phyloP scores from a whole-genome alignment of 2,329 filamentous ascomycete species.

The Scedosporium dehoogii region DNA sequence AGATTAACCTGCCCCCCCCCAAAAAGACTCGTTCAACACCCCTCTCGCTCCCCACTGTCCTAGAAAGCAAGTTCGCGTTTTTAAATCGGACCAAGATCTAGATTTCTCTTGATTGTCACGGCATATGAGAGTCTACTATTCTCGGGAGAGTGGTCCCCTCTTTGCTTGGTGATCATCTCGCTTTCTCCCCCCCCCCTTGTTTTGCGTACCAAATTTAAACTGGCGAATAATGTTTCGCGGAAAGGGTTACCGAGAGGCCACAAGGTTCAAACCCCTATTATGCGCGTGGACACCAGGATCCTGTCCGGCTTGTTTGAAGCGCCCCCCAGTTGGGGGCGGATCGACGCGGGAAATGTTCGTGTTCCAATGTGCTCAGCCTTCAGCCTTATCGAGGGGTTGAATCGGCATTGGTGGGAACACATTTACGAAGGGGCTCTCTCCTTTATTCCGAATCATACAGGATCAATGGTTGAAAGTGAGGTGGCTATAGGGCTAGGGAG shows the following conservation, averaged over 20 bases:
- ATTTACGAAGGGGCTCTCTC: background rate
- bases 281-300: background rate
- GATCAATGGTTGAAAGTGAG: no score
- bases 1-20: background rate
- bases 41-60: background rate
- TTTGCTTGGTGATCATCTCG: background rate
- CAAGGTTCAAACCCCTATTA: background rate
- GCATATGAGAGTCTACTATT: background rate
- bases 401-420: no score
- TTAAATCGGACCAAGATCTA: background rate
- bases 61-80: background rate
- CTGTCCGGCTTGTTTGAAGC: no score
- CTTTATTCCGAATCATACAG: background rate
- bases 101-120: background rate
- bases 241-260: background rate
- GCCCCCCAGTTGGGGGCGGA: no score
- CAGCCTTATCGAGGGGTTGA: background rate
- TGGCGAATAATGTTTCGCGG: background rate
- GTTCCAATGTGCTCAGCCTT: background rate
- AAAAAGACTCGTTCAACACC: no score
- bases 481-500: no score
- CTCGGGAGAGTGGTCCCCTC: background rate
- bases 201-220: background rate
- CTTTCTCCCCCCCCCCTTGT: background rate
- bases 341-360: no score